Evolutionary conservation across 176 grass and related monocot genomes (phyloP), one percentile per base, ranked within the genome.

Genomic region (Aechmea fasciata): DNA sequence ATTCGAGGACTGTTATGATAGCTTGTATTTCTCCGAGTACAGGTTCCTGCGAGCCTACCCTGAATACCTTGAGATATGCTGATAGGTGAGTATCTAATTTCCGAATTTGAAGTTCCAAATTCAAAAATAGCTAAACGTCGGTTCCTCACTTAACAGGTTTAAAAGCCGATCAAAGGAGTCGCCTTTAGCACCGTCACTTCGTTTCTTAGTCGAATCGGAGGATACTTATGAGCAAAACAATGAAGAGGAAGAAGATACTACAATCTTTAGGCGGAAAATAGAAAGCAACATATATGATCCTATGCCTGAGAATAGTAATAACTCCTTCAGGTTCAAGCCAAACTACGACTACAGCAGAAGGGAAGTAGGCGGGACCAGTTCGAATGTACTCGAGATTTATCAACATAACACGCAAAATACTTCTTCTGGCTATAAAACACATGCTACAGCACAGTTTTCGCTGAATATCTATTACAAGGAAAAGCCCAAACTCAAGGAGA

Each of bases 1-100:
- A 93, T 63, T 85, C 85, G 22, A 79, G 85, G 57, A 93, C 80
- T 6, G 83, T 93, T 51, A 88, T 93, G 90, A 88, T 93, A 72
- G 85, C 83, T 75, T 93, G 90, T 57, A 78, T 93, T 57, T 93
- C 90, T 7, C 90, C 85, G 66, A 88, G 70, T 78, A 65, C 85
- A 75, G 73, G 77, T 52, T 88, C 90, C 68, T 93, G 85, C 63
- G 85, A 93, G 65, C 90, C 88, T 51, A 93, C 85, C n/a, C 64
- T 86, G 18, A 86, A 86, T 81, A 77, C 78, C 64, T 67, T 86
- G 74, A 81, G 83, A 86, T 86, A 86, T 70, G 83, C 83, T 50
- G 78, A 86, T 73, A 86, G 83, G 83, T 86, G 62, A 67, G 47
- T 69, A 69, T 11, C n/a, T 59, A 55, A 12, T 47, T 13, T 68